Base-by-base conservation (phyloP, 352 stramenopile species). In the Phytophthora europaea region DNA sequence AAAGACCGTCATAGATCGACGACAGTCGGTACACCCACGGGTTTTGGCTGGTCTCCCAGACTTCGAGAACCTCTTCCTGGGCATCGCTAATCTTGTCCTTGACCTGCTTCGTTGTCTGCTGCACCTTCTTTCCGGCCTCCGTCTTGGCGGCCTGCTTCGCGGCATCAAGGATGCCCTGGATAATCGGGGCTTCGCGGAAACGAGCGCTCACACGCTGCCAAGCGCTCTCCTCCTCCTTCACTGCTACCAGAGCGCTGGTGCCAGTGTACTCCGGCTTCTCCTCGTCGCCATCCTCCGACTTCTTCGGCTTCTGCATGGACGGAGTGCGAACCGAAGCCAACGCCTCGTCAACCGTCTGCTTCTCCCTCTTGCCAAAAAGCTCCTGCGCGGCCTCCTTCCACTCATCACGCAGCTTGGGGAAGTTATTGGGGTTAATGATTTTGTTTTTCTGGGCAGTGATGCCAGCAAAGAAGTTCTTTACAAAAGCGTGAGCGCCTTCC, bases 11-110 rank as follows among this genome's bases (percentile, higher is more conserved):
- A 73, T 99, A 99, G n/a, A 99, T 97, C 9, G 94, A 99, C 20
- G 96, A 99, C 54, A 99, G 77, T 60, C 97, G 94, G 76, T 99
- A 99, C 4, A 99, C 94, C 91, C 90, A 97, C 61, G 98, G 98
- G 89, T 99, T 99, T 82, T 99, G 98, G 76, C 93, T 99, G 48
- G 98, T 99, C 77, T 99, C 98, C 97, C 97, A 99, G 64, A 98
- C 94, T 83, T 99, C 98, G 10, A 92, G 79, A 1, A 91, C 91
- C 47, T 97, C 91, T 79, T 96, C 87, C 22, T 84, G 84, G 26
- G 85, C 87, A 56, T 97, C 91, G 47, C 83, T 87, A 40, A 95
- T 76, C 73, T 95, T 96, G 67, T 95, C 79, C 52, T 90, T 93
- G 6, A 90, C 88, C 36, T 83, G 74, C 78, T 94, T 94, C 18